Base-by-base conservation (phyloP, 306 rosid genomes). In the Rosa chinensis region DNA sequence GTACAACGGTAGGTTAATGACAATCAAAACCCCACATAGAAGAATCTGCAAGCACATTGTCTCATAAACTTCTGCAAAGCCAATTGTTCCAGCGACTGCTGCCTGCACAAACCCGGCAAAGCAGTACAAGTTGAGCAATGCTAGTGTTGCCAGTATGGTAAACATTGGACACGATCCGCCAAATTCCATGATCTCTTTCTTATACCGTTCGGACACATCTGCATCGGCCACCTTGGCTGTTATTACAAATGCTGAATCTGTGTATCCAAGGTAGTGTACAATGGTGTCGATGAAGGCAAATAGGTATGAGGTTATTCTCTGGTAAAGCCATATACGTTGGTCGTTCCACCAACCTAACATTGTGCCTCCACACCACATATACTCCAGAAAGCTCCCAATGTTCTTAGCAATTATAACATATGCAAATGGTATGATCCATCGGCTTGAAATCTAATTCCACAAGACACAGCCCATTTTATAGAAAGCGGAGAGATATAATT, bases 111-210 rank as follows among this genome's bases (percentile, higher is more conserved):
- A 74, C 70, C 82, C 86, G 17, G 76, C 80, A 62, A 91, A 87
- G 74, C 92, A 87, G 14, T 81, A 78, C 37, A 89, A 63, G 78
- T 91, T 87, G 62, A 93, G 76, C 87, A 91, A 6, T 37, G 92
- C 90, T 21, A 90, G 75, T 32, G 97, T 90, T 76, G 92, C 79
- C 49, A 93, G 63, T 13, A 85, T 39, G 10, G 88, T 90, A 75
- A 90, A 73, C 89, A 90, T 85, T 8, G 95, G 88, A 17, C 95
- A 86, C 53, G 90, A 84, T 43, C 75, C 47, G 79, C 94, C 97
- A 66, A 93, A 91, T 77, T 93, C 98, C 85, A 90, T 93, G 0
- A 89, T 64, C 72, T 93, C 97, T 50, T 86, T 87, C 86, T 89
- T 84, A 14, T 83, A 80, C 37, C 97, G 77, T 55, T 79, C 42